Conservation (phyloP, 1,284 basidiomycete genomes). For the Rhodotorula sp. region DNA sequence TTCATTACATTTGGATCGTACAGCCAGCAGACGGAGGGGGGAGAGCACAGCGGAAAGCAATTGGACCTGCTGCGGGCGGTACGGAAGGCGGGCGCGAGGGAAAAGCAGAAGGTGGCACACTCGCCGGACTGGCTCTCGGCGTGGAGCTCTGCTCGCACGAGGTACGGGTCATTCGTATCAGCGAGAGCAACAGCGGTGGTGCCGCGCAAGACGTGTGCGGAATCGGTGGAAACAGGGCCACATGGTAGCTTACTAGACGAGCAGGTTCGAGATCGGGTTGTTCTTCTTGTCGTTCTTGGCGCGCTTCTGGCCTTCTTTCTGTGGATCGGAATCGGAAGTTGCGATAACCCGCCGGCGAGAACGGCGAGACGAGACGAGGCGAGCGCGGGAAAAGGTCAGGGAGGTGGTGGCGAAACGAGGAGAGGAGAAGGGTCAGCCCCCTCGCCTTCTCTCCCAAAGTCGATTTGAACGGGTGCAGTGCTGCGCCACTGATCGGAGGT, state of each 20-base stretch:
- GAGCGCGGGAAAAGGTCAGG: neutral
- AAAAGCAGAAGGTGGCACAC: neutral
- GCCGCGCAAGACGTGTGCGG: too few species aligned
- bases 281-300: slow-evolving; percentile 26
- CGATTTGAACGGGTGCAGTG: too few species aligned
- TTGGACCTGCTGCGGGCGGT: too few species aligned
- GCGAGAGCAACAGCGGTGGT: too few species aligned
- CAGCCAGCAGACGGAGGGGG: too few species aligned
- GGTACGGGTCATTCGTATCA: too few species aligned
- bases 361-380: neutral
- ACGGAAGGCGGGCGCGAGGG: neutral
- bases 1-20: too few species aligned
- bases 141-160: too few species aligned
- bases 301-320: slow-evolving; percentile 28
- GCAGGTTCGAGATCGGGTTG: slow-evolving; percentile 26
- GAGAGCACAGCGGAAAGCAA: too few species aligned
- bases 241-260: slow-evolving; percentile 1
- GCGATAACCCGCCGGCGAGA: neutral
- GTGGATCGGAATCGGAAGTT: neutral
- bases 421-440: neutral
- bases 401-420: neutral
- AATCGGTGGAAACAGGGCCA: too few species aligned
- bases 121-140: neutral
- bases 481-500: too few species aligned
- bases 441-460: too few species aligned